A percentile compares a stretch with the other conserved stretches of the same genome.
Evolutionary conservation across 164 flowering plant genomes (phyloP).

Genomic region (Nymphaea thermarum): DNA sequence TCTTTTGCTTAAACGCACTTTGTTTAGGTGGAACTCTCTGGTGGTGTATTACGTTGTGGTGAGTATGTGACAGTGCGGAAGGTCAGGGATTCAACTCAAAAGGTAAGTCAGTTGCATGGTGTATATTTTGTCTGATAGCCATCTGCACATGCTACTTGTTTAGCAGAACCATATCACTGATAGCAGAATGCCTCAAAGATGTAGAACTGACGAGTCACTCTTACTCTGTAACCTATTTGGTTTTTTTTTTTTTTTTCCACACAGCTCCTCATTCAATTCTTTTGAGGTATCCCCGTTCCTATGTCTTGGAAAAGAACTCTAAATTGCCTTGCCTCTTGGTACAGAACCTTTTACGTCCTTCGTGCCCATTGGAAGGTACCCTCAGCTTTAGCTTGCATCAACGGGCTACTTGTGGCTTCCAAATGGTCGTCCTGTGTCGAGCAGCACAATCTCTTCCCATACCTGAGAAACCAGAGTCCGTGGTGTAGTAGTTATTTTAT

Average conservation of each 20-base stretch:
- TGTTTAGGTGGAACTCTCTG: conserved; percentile 78
- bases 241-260: neutral
- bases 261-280: neutral
- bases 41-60: conserved; percentile 88
- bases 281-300: neutral
- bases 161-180: neutral
- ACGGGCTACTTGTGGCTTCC: too few species aligned
- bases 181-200: neutral
- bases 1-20: neutral
- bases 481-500: too few species aligned
- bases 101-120: conserved; percentile 31
- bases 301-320: too few species aligned
- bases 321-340: too few species aligned
- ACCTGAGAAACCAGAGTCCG: too few species aligned
- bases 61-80: conserved; percentile 79
- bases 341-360: too few species aligned
- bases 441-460: too few species aligned
- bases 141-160: too few species aligned
- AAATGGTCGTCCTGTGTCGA: too few species aligned
- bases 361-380: too few species aligned
- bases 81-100: conserved; percentile 69
- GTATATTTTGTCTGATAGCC: neutral
- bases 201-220: neutral
- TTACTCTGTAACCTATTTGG: neutral
- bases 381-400: too few species aligned